Evolutionary conservation across 768 basidiomycete species (phyloP).

Genomic region (Russula abietina): DNA sequence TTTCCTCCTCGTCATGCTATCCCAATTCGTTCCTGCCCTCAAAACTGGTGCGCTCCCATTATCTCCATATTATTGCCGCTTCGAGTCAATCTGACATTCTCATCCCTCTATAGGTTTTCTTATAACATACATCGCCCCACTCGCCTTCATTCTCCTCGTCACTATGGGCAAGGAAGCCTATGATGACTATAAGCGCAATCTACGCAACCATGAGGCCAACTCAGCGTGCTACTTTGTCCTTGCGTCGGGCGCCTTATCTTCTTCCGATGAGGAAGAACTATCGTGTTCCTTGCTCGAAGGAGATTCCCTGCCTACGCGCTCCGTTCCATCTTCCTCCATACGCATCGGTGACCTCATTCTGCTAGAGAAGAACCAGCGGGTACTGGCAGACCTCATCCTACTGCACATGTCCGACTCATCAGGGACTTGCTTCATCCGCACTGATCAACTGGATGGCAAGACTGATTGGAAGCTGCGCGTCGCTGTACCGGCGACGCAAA

Average conservation of each 20-base stretch:
- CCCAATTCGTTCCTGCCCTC: slow-evolving; percentile 91
- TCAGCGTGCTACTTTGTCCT: slow-evolving; percentile 85
- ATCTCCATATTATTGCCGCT: too few species aligned
- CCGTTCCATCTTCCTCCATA: slow-evolving; percentile 81
- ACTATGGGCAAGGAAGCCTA: slow-evolving; percentile 99
- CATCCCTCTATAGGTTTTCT: slow-evolving; percentile 66
- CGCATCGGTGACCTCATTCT: slow-evolving; percentile 87
- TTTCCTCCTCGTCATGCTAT: slow-evolving; percentile 92
- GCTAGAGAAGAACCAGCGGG: slow-evolving; percentile 94
- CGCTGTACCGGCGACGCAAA: slow-evolving; percentile 80
- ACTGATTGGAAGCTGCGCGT: slow-evolving; percentile 98
- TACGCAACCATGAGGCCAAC: slow-evolving; percentile 91
- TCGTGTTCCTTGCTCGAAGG: slow-evolving; percentile 24
- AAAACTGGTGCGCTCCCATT: slow-evolving; percentile 69
- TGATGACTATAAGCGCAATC: slow-evolving; percentile 93
- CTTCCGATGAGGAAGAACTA: slow-evolving; percentile 26
- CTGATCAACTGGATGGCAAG: slow-evolving; percentile 97
- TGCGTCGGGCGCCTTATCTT: slow-evolving; percentile 41
- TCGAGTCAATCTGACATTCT: neutral
- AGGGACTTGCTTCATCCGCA: slow-evolving; percentile 95
- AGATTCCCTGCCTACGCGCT: slow-evolving; percentile 39
- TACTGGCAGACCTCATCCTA: slow-evolving; percentile 90
- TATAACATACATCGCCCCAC: slow-evolving; percentile 89
- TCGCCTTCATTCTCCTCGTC: slow-evolving; percentile 89
- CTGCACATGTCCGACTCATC: slow-evolving; percentile 81